A percentile compares a stretch with the other conserved stretches of the same genome.
These are phyloP conservation scores for Xylaria acuta DNA, from an alignment of 495 filamentous ascomycete genomes.

Conservation along the genomic window DNA sequence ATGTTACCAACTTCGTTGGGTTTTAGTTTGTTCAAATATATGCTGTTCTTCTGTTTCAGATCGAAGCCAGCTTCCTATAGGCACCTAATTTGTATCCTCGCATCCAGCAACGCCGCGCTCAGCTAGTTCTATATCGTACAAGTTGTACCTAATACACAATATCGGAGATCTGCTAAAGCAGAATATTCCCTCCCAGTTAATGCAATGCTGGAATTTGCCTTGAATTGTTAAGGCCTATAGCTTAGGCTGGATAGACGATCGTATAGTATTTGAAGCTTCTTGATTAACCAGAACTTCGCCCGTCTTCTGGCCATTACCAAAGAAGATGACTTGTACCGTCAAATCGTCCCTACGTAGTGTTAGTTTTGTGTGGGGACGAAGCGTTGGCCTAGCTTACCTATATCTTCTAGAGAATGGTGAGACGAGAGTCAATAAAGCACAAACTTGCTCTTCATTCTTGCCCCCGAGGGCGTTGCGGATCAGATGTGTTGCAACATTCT, in stretches of 20 bases:
- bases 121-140: slow-evolving; percentile 24
- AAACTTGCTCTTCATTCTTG: slow-evolving; percentile 91
- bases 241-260: slow-evolving; percentile 53
- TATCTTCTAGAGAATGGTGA: slow-evolving; percentile 90
- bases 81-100: neutral
- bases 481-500: slow-evolving; percentile 95
- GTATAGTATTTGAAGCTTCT: slow-evolving; percentile 77
- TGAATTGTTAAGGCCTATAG: slow-evolving; percentile 34
- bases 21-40: neutral
- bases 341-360: slow-evolving; percentile 70
- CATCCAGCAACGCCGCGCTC: slow-evolving; percentile 27
- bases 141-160: slow-evolving; percentile 17
- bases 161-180: neutral
- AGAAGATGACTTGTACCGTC: slow-evolving; percentile 98
- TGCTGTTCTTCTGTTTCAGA: neutral
- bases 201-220: neutral
- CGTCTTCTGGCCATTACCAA: slow-evolving; percentile 77
- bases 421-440: slow-evolving; percentile 88
- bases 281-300: slow-evolving; percentile 81
- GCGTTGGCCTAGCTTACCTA: slow-evolving; percentile 57
- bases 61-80: neutral
- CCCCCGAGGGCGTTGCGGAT: slow-evolving; percentile 96
- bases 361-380: slow-evolving; percentile 12
- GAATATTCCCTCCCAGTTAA: neutral
- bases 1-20: neutral